Evolutionary conservation across 495 filamentous ascomycete genomes (phyloP).

Genomic region (Lasiosphaeris hirsuta): DNA sequence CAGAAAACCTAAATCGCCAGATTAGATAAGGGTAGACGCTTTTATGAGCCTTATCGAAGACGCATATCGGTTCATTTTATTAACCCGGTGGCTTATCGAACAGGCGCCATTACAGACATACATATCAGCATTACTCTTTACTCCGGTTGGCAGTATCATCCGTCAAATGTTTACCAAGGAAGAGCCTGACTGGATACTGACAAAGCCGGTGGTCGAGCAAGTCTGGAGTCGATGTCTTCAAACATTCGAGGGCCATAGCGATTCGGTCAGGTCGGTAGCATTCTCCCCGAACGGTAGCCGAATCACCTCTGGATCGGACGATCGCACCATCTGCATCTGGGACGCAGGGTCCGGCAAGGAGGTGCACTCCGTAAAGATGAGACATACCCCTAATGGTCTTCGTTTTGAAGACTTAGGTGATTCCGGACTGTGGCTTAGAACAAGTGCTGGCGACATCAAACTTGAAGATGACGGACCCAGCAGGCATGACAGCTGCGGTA

Average conservation of each 20-base stretch:
- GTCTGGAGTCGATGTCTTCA: not conserved
- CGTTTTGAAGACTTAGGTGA: too few relatives aligned
- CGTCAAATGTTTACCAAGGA: not conserved
- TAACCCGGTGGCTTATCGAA: slow-evolving; percentile 1
- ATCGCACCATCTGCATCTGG: too few relatives aligned
- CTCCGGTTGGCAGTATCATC: not conserved
- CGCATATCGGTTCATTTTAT: not conserved
- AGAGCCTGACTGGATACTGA: not conserved
- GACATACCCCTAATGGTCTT: too few relatives aligned
- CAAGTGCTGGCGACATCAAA: too few relatives aligned
- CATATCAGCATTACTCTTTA: slow-evolving; percentile 1
- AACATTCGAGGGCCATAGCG: slow-evolving; percentile 3
- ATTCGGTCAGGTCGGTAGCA: not conserved
- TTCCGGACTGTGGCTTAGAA: too few relatives aligned
- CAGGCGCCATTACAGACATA: slow-evolving; percentile 1
- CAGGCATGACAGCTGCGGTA: too few relatives aligned
- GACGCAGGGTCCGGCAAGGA: too few relatives aligned
- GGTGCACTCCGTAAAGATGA: too few relatives aligned
- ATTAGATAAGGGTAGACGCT: too few relatives aligned
- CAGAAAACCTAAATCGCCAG: not conserved
- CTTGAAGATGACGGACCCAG: too few relatives aligned
- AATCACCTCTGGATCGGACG: too few relatives aligned
- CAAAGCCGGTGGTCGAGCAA: not conserved
- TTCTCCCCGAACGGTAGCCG: not conserved
- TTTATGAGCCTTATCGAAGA: not conserved